These are phyloP conservation scores for Rhynchosporium graminicola DNA, from an alignment of 2,329 filamentous ascomycete species.

Conservation along the genomic window DNA sequence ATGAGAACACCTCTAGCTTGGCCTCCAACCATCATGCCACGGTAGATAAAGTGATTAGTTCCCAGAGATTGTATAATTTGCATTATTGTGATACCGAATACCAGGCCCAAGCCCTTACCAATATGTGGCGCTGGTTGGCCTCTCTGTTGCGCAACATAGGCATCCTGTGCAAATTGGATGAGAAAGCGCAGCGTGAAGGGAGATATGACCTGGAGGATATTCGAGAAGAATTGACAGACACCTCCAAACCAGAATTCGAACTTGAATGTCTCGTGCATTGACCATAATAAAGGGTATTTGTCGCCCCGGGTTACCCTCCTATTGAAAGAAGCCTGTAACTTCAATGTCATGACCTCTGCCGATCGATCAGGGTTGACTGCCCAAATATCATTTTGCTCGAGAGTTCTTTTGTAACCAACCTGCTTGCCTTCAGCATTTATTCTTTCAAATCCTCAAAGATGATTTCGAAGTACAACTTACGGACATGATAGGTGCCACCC, in stretches of 20 bases:
- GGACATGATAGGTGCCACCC: slow-evolving; percentile 86
- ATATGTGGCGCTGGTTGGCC: slow-evolving; percentile 63
- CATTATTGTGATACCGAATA: slow-evolving; percentile 82
- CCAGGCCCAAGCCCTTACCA: slow-evolving; percentile 76
- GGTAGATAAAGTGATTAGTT: slow-evolving; percentile 90
- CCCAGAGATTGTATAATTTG: slow-evolving; percentile 79
- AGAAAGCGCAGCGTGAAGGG: slow-evolving; percentile 85
- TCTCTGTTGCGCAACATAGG: slow-evolving; percentile 64
- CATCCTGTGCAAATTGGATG: slow-evolving; percentile 80
- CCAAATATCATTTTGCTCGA: slow-evolving; percentile 88
- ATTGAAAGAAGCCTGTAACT: slow-evolving; percentile 68
- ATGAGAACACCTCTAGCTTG: slow-evolving; percentile 81
- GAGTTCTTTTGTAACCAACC: slow-evolving; percentile 80
- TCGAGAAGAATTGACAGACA: slow-evolving; percentile 71
- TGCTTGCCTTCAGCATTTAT: slow-evolving; percentile 41
- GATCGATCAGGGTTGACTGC: slow-evolving; percentile 78
- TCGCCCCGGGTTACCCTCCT: slow-evolving; percentile 66
- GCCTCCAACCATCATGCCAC: slow-evolving; percentile 88
- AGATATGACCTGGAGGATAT: slow-evolving; percentile 75
- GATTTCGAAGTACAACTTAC: slow-evolving; percentile 47
- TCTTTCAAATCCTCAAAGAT: background rate
- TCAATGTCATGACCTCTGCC: slow-evolving; percentile 67
- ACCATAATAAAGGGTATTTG: slow-evolving; percentile 74
- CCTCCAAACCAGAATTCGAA: slow-evolving; percentile 84
- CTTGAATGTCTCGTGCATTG: slow-evolving; percentile 83